Base-by-base conservation (phyloP, 257 asterid species). In the Fraxinus excelsior region DNA sequence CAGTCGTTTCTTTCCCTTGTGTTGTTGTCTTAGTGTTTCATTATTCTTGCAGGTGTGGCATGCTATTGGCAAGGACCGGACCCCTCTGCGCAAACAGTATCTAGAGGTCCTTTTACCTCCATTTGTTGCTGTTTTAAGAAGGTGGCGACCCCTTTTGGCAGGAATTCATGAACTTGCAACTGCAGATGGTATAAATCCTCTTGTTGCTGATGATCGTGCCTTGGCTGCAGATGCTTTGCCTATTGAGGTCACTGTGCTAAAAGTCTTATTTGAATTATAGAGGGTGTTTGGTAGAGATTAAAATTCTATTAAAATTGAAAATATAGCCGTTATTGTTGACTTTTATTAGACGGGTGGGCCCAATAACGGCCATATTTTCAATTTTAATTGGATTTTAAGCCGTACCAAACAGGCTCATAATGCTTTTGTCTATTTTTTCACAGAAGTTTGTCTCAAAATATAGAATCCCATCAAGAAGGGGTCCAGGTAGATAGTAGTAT, bases 111-210 rank as follows among this genome's bases (percentile, higher is more conserved):
- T 95, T 84, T 75, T 95, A 82, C 99, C 99, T 77, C 98, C 98
- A 69, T 95, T 93, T 85, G 96, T 95, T 87, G 97, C 99, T 69
- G 80, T 94, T 78, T 87, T 95, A 81, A 91, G 97, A 86, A 89
- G 97, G 85, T 95, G 99, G 99, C 90, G 99, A 42, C 99, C 99
- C 79, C 97, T 95, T 76, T 87, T 95, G 93, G 94, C 98, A 34
- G 98, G 99, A 73, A 93, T 93, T 83, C 96, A 95, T 81, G 98
- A 93, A 84, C 93, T 95, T 76, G 89, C 98, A 26, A 89, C 98
- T 71, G 90, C 92, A 79, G 98, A 91, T 90, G 99, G 97, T 75
- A 76, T 86, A 84, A 95, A 95, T 85, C 99, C 99, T 83, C 97
- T 95, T 79, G 93, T 86, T 72, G 90, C 79, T 80, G 98, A 93